A percentile compares a stretch with the other conserved stretches of the same genome.
Conservation (phyloP, 2,329 filamentous ascomycete genomes). For the Pyricularia sp. region DNA sequence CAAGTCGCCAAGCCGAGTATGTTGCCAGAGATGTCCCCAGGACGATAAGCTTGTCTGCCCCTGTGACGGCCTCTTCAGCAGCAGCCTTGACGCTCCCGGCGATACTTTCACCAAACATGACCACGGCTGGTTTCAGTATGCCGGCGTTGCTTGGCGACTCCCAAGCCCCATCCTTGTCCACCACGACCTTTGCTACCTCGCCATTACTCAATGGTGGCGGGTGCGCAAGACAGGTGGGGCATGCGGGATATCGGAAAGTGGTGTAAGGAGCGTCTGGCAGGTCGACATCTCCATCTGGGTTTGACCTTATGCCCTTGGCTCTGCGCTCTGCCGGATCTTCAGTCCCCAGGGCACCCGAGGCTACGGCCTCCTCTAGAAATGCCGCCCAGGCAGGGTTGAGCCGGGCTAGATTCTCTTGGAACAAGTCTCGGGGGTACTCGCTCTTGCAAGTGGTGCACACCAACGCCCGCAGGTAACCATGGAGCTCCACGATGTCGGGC, state of each 20-base stretch:
- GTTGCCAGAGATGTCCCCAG: slow-evolving; percentile 88
- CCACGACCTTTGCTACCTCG: slow-evolving; percentile 46
- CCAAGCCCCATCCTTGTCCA: slow-evolving; percentile 79
- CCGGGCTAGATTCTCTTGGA: slow-evolving; percentile 65
- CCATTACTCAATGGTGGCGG: slow-evolving; percentile 50
- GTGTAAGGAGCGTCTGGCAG: slow-evolving; percentile 79
- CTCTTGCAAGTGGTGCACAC: slow-evolving; percentile 72
- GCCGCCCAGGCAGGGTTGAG: slow-evolving; percentile 82
- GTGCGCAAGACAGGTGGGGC: slow-evolving; percentile 64
- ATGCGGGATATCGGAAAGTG: slow-evolving; percentile 85
- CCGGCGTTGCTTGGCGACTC: slow-evolving; percentile 55
- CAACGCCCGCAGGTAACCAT: slow-evolving; percentile 78
- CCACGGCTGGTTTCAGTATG: slow-evolving; percentile 83
- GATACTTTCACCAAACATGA: slow-evolving; percentile 96
- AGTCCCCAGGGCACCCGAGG: slow-evolving; percentile 65
- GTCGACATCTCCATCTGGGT: slow-evolving; percentile 93
- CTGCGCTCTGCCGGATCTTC: slow-evolving; percentile 64
- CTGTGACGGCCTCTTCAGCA: slow-evolving; percentile 73
- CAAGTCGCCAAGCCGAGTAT: slow-evolving; percentile 88
- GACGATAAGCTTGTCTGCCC: slow-evolving; percentile 65
- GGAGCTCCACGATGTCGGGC: slow-evolving; percentile 54
- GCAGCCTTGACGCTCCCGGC: slow-evolving; percentile 56
- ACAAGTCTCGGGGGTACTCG: slow-evolving; percentile 60
- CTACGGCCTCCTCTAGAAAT: slow-evolving; percentile 64
- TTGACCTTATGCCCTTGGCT: slow-evolving; percentile 65